phyloP scores from a whole-genome alignment of 495 filamentous ascomycete species.

The Podospora appendiculata region DNA sequence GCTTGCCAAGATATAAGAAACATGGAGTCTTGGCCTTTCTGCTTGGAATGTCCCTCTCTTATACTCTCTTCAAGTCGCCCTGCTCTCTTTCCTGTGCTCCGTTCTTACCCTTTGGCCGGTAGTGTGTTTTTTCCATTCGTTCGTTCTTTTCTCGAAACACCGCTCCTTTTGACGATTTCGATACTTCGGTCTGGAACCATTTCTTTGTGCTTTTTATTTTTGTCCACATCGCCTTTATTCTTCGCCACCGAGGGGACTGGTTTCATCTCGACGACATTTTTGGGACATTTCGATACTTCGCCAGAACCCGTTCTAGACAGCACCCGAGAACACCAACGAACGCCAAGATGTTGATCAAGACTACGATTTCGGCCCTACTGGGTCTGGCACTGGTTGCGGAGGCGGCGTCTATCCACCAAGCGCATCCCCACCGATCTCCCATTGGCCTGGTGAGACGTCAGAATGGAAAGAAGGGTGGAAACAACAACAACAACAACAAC shows the following conservation, averaged over 20 bases:
- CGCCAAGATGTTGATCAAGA: constrained; percentile 40
- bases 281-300: constrained; percentile 9
- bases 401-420: constrained; percentile 24
- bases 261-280: constrained; percentile 2
- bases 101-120: constrained; percentile 35
- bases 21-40: constrained; percentile 29
- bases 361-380: constrained; percentile 34
- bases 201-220: constrained; percentile 18
- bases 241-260: background rate
- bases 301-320: background rate
- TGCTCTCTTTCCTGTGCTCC: constrained; percentile 17
- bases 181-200: constrained; percentile 43
- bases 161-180: constrained; percentile 32
- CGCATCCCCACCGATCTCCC: constrained; percentile 18
- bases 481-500: constrained; percentile 12
- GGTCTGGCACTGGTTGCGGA: constrained; percentile 31
- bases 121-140: constrained; percentile 38
- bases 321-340: background rate
- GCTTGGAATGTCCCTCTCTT: constrained; percentile 13
- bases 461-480: constrained; percentile 9
- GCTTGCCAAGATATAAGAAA: constrained; percentile 29
- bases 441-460: constrained; percentile 11
- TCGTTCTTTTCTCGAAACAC: constrained; percentile 41
- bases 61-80: constrained; percentile 14
- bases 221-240: constrained; percentile 9